phyloP scores from a whole-genome alignment of 345 rosid genomes.

The Hibiscus tridactylites region DNA sequence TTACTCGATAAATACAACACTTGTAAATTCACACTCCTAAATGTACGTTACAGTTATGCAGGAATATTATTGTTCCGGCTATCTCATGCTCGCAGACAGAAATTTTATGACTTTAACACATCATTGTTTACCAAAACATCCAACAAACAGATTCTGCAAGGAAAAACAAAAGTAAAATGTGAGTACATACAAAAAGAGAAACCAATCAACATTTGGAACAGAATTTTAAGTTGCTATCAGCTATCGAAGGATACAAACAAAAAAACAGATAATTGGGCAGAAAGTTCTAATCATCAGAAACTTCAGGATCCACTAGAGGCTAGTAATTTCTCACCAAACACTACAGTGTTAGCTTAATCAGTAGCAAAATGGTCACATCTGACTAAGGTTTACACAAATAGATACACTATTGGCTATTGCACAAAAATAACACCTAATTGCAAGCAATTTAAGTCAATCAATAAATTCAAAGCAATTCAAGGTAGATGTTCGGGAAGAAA shows the following conservation, averaged over 20 bases:
- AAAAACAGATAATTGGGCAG: not conserved
- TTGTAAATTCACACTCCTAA: slow-evolving; percentile 5
- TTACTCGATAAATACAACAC: slow-evolving; percentile 9
- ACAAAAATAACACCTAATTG: not conserved
- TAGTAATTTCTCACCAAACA: not conserved
- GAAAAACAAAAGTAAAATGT: not conserved
- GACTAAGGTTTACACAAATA: too few relatives aligned
- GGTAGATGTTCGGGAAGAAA: not conserved
- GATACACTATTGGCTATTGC: too few relatives aligned
- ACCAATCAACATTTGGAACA: not conserved
- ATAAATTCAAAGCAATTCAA: slow-evolving; percentile 1
- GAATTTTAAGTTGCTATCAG: slow-evolving; percentile 1
- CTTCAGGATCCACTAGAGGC: not conserved
- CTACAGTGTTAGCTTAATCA: too few relatives aligned
- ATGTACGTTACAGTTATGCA: slow-evolving; percentile 14
- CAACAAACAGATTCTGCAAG: slow-evolving; percentile 17
- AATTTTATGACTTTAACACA: not conserved
- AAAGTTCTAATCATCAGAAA: not conserved
- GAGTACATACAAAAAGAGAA: not conserved
- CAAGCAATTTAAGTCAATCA: not conserved
- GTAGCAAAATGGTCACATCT: too few relatives aligned
- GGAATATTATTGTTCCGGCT: slow-evolving; percentile 9
- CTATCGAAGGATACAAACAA: not conserved
- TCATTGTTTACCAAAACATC: slow-evolving; percentile 10
- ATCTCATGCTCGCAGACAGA: slow-evolving; percentile 7